Evolutionary conservation across 177 flowering plant species (phyloP).

Genomic region (Telopea speciosissima): DNA sequence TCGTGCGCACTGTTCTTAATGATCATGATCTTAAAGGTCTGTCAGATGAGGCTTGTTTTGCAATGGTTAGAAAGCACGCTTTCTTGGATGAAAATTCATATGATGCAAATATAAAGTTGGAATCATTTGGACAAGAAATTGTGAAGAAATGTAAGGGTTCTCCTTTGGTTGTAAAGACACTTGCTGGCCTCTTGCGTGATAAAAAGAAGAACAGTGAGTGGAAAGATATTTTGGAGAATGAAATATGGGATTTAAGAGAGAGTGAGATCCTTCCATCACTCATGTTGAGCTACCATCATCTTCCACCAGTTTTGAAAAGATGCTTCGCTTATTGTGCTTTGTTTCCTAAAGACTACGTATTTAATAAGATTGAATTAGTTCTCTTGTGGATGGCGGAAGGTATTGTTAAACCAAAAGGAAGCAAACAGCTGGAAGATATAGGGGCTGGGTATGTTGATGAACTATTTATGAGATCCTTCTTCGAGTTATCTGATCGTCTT

Average conservation of each 20-base stretch:
- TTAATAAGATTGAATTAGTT: not conserved
- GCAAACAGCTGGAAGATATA: too few species aligned
- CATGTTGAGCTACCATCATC: slow-evolving; percentile 20
- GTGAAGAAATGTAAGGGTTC: not conserved
- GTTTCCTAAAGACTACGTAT: slow-evolving; percentile 12
- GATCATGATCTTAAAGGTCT: not conserved
- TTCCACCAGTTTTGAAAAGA: slow-evolving; percentile 11
- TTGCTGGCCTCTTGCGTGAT: not conserved
- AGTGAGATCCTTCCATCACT: not conserved
- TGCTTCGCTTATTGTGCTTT: slow-evolving; percentile 23
- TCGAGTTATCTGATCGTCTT: too few species aligned
- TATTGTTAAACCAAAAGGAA: too few species aligned
- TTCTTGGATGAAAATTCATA: not conserved
- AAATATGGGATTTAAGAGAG: not conserved
- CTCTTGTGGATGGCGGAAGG: too few species aligned
- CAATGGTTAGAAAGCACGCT: not conserved
- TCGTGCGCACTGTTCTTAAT: not conserved
- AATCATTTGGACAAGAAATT: not conserved
- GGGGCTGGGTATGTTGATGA: too few species aligned
- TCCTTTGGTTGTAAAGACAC: not conserved
- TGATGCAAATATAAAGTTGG: not conserved
- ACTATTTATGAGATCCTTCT: too few species aligned
- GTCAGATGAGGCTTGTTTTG: not conserved
- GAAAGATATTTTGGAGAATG: not conserved
- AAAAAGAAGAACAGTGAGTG: not conserved